Percentiles rank a stretch among this genome's conserved stretches.
Conservation (phyloP, 2,329 filamentous ascomycete species). For the Colletotrichum cuscutae region DNA sequence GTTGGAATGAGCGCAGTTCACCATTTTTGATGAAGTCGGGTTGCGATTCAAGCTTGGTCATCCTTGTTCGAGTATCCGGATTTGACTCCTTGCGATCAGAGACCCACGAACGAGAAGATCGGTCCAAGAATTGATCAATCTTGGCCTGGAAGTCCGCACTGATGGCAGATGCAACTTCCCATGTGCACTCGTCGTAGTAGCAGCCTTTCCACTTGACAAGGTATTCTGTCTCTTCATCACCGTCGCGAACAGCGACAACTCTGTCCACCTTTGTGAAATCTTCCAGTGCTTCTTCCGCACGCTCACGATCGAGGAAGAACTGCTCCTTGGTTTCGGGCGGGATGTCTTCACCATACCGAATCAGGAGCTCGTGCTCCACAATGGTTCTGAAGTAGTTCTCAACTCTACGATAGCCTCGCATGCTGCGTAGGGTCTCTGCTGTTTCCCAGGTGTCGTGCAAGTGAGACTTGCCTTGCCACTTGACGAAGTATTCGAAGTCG, state of each 20-base stretch:
- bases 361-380: conserved; percentile 81
- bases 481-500: conserved; percentile 92
- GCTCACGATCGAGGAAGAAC: conserved; percentile 94
- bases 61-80: conserved; percentile 77
- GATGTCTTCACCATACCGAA: conserved; percentile 79
- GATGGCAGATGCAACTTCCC: conserved; percentile 83
- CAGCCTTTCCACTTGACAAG: conserved; percentile 97
- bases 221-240: conserved; percentile 86
- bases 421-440: conserved; percentile 77
- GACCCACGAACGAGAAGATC: conserved; percentile 80
- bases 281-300: conserved; percentile 85
- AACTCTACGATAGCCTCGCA: conserved; percentile 85
- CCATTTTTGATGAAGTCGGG: conserved; percentile 87
- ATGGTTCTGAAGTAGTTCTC: conserved; percentile 95
- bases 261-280: conserved; percentile 95
- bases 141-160: conserved; percentile 84
- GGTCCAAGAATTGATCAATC: conserved; percentile 91
- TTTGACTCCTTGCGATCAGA: conserved; percentile 85
- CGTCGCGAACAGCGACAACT: conserved; percentile 85
- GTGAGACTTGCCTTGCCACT: conserved; percentile 97
- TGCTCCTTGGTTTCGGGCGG: conserved; percentile 90
- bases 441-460: conserved; percentile 97
- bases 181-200: conserved; percentile 93
- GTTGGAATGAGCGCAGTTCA: conserved; percentile 90
- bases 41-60: conserved; percentile 79